Conservation (phyloP, 1,284 basidiomycete species). For the Cryptococcus jaspeensis region DNA sequence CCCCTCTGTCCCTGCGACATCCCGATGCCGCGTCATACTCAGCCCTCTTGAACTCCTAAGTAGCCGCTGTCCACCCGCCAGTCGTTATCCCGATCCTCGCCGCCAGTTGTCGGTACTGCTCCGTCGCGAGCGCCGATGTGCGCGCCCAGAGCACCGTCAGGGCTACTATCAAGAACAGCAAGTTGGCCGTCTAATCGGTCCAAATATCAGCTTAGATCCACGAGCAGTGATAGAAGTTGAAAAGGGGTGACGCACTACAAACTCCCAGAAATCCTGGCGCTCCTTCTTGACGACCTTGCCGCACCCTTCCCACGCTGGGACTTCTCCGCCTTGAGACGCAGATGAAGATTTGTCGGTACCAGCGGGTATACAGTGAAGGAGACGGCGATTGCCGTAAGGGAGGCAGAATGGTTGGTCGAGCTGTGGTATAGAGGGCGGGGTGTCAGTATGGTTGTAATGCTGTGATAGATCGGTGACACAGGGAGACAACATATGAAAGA, state of each 20-base stretch:
- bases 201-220: not conserved
- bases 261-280: conserved; percentile 81
- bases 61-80: conserved; percentile 21
- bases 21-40: not conserved
- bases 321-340: conserved; percentile 57
- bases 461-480: too few relatives aligned
- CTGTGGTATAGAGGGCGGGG: conserved; percentile 50
- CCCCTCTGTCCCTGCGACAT: not conserved
- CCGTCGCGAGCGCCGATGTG: conserved; percentile 64
- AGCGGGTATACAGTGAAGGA: conserved; percentile 70
- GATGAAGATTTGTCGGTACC: conserved; percentile 16
- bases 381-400: conserved; percentile 82
- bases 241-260: conserved; percentile 60
- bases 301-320: conserved; percentile 83
- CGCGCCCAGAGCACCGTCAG: conserved; percentile 66
- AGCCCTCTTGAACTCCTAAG: not conserved
- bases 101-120: conserved; percentile 75
- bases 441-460: too few relatives aligned
- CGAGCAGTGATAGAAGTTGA: not conserved
- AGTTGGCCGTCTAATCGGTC: conserved; percentile 58
- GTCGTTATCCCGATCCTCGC: conserved; percentile 64
- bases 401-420: conserved; percentile 81
- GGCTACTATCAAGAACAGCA: conserved; percentile 66
- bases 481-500: too few relatives aligned
- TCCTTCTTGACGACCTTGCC: conserved; percentile 75